phyloP scores from a whole-genome alignment of 306 rosid genomes.

The Coriaria nepalensis region DNA sequence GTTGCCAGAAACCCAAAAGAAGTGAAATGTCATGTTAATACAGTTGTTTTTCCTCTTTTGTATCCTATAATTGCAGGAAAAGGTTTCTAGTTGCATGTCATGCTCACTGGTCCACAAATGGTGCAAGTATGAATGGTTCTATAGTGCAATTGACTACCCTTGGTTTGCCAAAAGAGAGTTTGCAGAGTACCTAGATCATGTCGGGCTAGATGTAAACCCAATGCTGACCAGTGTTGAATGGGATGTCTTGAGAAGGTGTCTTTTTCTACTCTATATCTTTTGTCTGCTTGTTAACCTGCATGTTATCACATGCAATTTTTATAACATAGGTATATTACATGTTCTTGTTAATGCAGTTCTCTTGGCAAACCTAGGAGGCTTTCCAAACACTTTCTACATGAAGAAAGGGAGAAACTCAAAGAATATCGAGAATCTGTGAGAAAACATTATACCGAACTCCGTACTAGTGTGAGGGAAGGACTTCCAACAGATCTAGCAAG shows the following conservation, averaged over 20 bases:
- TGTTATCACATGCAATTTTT: not conserved
- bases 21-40: not conserved
- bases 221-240: slow-evolving; percentile 82
- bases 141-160: slow-evolving; percentile 88
- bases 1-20: not conserved
- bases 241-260: slow-evolving; percentile 79
- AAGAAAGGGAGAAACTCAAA: slow-evolving; percentile 74
- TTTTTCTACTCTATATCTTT: slow-evolving; percentile 5
- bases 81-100: slow-evolving; percentile 61
- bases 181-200: slow-evolving; percentile 88
- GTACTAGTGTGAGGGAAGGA: slow-evolving; percentile 58
- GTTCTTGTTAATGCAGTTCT: slow-evolving; percentile 50
- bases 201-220: slow-evolving; percentile 78
- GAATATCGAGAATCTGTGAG: slow-evolving; percentile 78
- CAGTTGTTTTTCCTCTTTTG: slow-evolving; percentile 4
- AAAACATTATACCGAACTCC: slow-evolving; percentile 63
- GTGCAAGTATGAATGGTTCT: slow-evolving; percentile 89
- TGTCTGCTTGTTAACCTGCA: not conserved
- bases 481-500: slow-evolving; percentile 90
- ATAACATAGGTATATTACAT: not conserved
- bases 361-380: slow-evolving; percentile 97
- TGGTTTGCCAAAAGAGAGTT: slow-evolving; percentile 93
- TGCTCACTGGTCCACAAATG: slow-evolving; percentile 59
- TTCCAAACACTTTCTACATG: slow-evolving; percentile 59
- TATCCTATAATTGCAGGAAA: slow-evolving; percentile 37